Base-by-base conservation (phyloP, 2,329 filamentous ascomycete species). In the Talaromyces sp. region DNA sequence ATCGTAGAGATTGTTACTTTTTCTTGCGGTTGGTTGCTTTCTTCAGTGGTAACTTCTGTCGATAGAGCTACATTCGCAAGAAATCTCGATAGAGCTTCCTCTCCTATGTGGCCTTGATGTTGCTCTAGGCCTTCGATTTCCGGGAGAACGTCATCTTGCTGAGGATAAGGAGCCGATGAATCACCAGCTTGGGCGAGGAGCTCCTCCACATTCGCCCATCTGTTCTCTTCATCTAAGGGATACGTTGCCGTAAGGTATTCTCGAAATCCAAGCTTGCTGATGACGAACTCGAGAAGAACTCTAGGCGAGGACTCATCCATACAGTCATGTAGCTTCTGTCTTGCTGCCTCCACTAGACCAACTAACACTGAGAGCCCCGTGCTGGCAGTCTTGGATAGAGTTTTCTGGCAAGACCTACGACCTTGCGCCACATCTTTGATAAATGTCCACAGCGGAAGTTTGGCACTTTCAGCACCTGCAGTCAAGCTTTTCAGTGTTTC, bases 1-100 rank as follows among this genome's bases (percentile, higher is more conserved):
- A 99, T 97, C 0, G 94, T 99, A 6, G 93, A 97, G 27, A 99
- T 92, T 0, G 93, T 97, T 22, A 98, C 87, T 70, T 91, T 83
- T 1, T 80, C 75, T 41, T 78, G 72, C 1, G 77, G 69, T 43
- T 86, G 82, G 33, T 83, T 85, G 33, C 82, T 82, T 27, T 87
- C 85, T 19, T 86, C 86, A n/a, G 77, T 72, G n/a, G 68, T 70
- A 0, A 89, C 85, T 68, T 96, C 92, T 0, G 92, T 89, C 2
- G 92, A 90, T n/a, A 99, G 80, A 0, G 92, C 88, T 11, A 97
- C 89, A 70, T 97, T 97, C 11, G 92, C 89, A n/a, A 99, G 82
- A 70, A 98, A 98, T 11, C 86, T 86, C 3, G 90, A 88, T 1
- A 97, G 82, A 1, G 87, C 82, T 64, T 92, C 90, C 65, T 87